These are phyloP conservation scores for Chalaropsis ovoidea DNA, from an alignment of 2,329 filamentous ascomycete species.

Conservation along the genomic window DNA sequence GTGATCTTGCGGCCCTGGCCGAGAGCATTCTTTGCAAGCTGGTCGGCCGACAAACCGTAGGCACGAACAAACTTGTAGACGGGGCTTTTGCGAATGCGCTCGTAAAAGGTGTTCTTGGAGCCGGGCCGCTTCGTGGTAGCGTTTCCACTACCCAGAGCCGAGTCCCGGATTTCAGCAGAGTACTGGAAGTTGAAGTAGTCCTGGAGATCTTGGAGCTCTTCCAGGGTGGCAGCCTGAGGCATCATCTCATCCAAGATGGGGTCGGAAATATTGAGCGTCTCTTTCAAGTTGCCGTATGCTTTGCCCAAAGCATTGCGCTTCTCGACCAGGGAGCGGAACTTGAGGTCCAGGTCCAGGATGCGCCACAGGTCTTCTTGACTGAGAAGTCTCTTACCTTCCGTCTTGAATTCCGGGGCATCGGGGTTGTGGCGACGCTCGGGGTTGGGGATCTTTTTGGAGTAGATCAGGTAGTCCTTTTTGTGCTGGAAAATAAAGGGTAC, in stretches of 20 bases:
- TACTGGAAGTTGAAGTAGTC: slow-evolving; percentile 97
- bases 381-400: slow-evolving; percentile 75
- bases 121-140: slow-evolving; percentile 70
- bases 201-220: slow-evolving; percentile 91
- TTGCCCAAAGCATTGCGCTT: slow-evolving; percentile 79
- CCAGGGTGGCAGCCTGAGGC: slow-evolving; percentile 70
- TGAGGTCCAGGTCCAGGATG: slow-evolving; percentile 87
- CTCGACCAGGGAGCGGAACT: slow-evolving; percentile 85
- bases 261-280: slow-evolving; percentile 54
- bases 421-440: slow-evolving; percentile 53
- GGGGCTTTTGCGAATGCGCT: slow-evolving; percentile 70
- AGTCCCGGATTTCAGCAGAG: slow-evolving; percentile 68
- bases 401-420: slow-evolving; percentile 60
- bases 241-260: slow-evolving; percentile 71
- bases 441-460: slow-evolving; percentile 62
- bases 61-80: slow-evolving; percentile 76
- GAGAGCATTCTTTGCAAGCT: slow-evolving; percentile 76
- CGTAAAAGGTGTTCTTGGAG: slow-evolving; percentile 69
- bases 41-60: slow-evolving; percentile 82
- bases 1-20: slow-evolving; percentile 67
- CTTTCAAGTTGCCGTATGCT: slow-evolving; percentile 63
- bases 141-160: slow-evolving; percentile 52
- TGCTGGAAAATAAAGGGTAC: slow-evolving; percentile 98
- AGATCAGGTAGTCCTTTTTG: slow-evolving; percentile 93
- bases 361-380: slow-evolving; percentile 92